Conservation (phyloP, 2,329 filamentous ascomycete genomes). For the Colletotrichum noveboracense region DNA sequence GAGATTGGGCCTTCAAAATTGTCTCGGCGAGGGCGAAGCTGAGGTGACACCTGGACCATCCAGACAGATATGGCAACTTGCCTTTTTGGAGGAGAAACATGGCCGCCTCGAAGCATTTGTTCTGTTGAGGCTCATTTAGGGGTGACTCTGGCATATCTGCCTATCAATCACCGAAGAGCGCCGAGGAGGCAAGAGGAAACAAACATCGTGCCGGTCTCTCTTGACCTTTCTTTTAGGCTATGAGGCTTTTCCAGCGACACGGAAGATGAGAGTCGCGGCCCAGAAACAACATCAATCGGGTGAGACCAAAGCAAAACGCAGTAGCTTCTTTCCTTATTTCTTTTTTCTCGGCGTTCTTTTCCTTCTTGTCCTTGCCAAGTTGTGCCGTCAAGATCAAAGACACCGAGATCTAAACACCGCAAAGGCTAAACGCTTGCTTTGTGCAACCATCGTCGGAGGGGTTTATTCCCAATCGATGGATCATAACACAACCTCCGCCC, state of each 20-base stretch:
- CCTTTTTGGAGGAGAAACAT: background rate
- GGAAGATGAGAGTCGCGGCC: background rate
- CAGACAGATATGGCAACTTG: background rate
- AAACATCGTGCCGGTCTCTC: background rate
- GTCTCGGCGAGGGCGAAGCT: background rate
- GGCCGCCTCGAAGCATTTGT: background rate
- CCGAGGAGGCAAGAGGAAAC: constrained; percentile 11
- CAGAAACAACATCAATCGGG: background rate
- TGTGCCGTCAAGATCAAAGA: constrained; percentile 1
- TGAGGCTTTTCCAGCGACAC: background rate
- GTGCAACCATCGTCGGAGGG: background rate
- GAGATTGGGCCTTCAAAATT: background rate
- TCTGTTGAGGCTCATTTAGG: background rate
- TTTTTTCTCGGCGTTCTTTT: background rate
- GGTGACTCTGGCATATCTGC: background rate
- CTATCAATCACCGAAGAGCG: background rate
- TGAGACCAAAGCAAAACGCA: background rate
- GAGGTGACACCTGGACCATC: background rate
- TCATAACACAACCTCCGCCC: background rate
- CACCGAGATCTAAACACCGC: background rate
- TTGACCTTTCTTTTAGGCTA: background rate
- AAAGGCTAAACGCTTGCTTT: constrained; percentile 4
- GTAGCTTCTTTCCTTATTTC: background rate
- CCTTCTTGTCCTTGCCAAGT: background rate
- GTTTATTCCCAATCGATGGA: background rate